These are phyloP conservation scores for Lyophyllum atratum DNA, from an alignment of 768 basidiomycete genomes.

Conservation along the genomic window DNA sequence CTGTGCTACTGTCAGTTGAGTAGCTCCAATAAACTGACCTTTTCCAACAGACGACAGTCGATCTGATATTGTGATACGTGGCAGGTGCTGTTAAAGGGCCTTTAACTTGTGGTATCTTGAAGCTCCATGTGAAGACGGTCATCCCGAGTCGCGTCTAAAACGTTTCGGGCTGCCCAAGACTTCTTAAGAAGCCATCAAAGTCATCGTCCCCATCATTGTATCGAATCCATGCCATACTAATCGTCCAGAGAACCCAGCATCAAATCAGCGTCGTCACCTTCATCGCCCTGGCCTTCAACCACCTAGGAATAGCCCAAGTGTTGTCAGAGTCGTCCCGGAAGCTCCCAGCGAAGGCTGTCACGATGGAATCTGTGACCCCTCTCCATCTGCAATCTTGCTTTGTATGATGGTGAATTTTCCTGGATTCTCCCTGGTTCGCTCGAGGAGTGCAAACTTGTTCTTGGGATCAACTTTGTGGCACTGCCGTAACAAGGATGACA, in stretches of 20 bases:
- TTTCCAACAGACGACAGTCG: no score
- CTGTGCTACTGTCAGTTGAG: no score
- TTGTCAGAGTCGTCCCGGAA: conserved; percentile 25
- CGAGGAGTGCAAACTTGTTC: conserved; percentile 35
- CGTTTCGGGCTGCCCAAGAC: conserved; percentile 6
- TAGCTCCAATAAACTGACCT: no score
- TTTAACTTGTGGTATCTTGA: no score
- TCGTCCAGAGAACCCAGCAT: not conserved
- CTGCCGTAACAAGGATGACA: conserved; percentile 20
- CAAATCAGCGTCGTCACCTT: not conserved
- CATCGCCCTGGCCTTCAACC: not conserved
- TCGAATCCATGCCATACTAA: conserved; percentile 8
- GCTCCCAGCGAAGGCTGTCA: conserved; percentile 31
- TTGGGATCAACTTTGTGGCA: conserved; percentile 36
- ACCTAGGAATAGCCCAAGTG: not conserved
- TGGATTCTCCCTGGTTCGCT: conserved; percentile 34
- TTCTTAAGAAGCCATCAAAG: conserved; percentile 11
- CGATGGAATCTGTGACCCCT: conserved; percentile 25
- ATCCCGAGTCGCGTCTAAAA: conserved; percentile 9
- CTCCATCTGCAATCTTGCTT: conserved; percentile 33
- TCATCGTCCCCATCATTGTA: conserved; percentile 16
- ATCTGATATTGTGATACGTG: no score
- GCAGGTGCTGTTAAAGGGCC: no score
- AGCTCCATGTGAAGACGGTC: no score
- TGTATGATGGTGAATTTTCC: conserved; percentile 33